Conservation (phyloP, 352 stramenopile genomes). For the Pythium brassicae region DNA sequence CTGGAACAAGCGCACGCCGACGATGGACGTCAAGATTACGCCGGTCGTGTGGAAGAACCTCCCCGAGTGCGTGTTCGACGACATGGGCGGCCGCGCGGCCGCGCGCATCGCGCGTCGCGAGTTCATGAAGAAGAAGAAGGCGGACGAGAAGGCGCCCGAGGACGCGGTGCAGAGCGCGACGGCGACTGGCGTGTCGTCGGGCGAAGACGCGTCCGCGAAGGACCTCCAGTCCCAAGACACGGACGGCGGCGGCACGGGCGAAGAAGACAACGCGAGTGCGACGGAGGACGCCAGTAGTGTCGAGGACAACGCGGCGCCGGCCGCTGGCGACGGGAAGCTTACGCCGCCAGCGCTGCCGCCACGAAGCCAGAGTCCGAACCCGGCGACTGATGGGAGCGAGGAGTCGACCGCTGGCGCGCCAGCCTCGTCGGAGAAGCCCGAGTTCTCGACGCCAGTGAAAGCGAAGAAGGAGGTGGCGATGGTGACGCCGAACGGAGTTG, state of each 20-base stretch:
- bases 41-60: conserved; percentile 82
- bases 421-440: conserved; percentile 19
- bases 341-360: not conserved
- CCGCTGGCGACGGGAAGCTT: not conserved
- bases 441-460: conserved; percentile 11
- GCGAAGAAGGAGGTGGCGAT: not conserved
- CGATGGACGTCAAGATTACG: conserved; percentile 87
- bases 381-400: conserved; percentile 29
- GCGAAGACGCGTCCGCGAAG: conserved; percentile 42
- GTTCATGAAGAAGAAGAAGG: conserved; percentile 84
- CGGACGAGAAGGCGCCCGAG: conserved; percentile 71
- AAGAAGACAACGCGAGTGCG: conserved; percentile 38
- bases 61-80: conserved; percentile 81
- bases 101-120: conserved; percentile 64
- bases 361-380: conserved; percentile 28
- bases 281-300: conserved; percentile 30
- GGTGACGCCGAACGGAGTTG: not conserved
- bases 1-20: conserved; percentile 84
- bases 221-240: conserved; percentile 53
- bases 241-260: conserved; percentile 26
- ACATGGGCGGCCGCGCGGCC: conserved; percentile 65
- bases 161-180: conserved; percentile 24
- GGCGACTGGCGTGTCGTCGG: conserved; percentile 21
- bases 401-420: conserved; percentile 10
- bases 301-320: not conserved